phyloP scores from a whole-genome alignment of 1,139 yeast genomes.

The Nakaseomyces bracarensis region DNA sequence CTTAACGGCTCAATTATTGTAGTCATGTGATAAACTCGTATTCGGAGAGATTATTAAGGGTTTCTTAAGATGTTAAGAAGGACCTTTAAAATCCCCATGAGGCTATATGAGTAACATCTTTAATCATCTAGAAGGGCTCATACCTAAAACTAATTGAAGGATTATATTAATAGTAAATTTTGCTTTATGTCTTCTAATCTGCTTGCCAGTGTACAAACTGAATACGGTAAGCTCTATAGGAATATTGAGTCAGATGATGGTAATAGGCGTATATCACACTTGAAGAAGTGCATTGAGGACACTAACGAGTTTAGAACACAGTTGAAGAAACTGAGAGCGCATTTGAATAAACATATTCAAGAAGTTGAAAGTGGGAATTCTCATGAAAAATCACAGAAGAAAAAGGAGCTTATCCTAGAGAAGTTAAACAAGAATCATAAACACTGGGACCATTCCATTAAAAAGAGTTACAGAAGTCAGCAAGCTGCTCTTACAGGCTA shows the following conservation, averaged over 20 bases:
- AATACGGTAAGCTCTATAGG: neutral
- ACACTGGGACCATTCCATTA: constrained; percentile 29
- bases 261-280: neutral
- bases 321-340: constrained; percentile 28
- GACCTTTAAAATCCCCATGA: no score
- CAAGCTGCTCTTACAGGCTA: constrained; percentile 29
- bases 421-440: constrained; percentile 24
- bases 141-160: no score
- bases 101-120: no score
- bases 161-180: no score
- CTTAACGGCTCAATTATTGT: no score
- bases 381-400: constrained; percentile 17
- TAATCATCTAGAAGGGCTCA: no score
- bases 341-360: constrained; percentile 26
- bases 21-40: no score
- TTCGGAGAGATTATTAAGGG: no score
- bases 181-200: constrained; percentile 2
- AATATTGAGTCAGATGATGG: constrained; percentile 1
- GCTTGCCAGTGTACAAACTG: neutral
- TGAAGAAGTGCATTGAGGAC: constrained; percentile 14
- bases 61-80: no score
- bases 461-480: constrained; percentile 26
- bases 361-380: constrained; percentile 15
- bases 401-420: constrained; percentile 24
- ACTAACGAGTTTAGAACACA: constrained; percentile 29